Evolutionary conservation across 139 green algal species (phyloP), one percentile per base, ranked within the genome.

Genomic region (Limnomonas spitsbergensis): DNA sequence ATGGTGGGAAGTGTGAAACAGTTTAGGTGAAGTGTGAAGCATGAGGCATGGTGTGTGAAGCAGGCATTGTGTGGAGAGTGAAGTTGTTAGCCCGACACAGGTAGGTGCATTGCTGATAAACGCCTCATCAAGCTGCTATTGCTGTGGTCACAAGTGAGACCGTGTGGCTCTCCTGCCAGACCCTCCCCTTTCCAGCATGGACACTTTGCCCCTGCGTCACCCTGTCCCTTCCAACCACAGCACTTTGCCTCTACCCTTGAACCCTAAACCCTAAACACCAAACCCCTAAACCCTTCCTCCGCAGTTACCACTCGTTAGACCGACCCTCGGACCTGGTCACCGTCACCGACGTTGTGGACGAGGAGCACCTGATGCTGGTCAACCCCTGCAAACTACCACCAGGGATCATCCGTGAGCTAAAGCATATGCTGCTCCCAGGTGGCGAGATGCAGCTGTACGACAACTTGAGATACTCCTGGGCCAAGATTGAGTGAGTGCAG

Each of bases 251-350:
- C 14, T 20, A 61, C 47, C 47, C 47, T 61, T 61, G 14, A 29
- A 14, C 20, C 14, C 20, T 61, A 61, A 14, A 61, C 14, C 47
- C 47, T 29, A 14, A 29, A 61, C 14, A 61, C 20, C 14, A 29
- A 29, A 29, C 20, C 47, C 20, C 14, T 20, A 61, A 14, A 14
- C 47, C 20, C 47, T 61, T 61, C 20, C 20, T 61, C 14, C 20
- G 14, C 47, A 61, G 47, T 20, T 61, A 20, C 20, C 77, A 81
- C 77, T 26, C 20, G 1, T 67, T 81, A 6, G 67, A 81, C 2
- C 40, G 36, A 6, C 35, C 9, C 27, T 53, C 66, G 20, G 40
- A 75, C 39, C 47, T 81, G 27, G 39, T 81, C 40, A 81, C 4
- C 32, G 27, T n/a, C 24, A 40, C 69, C 6, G 73, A 79, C 34